Conservation (phyloP, 345 rosid species). For the Schrenkiella parvula region DNA sequence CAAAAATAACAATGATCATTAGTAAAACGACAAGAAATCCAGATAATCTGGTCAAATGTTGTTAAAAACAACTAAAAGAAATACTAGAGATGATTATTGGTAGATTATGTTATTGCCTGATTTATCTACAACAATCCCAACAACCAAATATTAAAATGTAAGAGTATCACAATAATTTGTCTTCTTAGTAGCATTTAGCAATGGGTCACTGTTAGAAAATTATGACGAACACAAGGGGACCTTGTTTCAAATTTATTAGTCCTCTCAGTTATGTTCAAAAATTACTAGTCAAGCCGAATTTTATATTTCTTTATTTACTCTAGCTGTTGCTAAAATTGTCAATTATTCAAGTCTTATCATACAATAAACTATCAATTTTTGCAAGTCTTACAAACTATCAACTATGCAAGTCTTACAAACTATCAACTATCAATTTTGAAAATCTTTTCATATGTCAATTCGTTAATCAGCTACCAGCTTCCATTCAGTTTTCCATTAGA, state of each 20-base stretch:
- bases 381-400: slow-evolving; percentile 15
- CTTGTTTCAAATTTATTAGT: background rate
- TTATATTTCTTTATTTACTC: too few species aligned
- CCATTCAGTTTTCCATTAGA: background rate
- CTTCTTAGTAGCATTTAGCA: background rate
- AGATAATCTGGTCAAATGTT: slow-evolving; percentile 27
- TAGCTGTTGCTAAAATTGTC: too few species aligned
- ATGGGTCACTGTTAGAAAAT: background rate
- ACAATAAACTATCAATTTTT: slow-evolving; percentile 1
- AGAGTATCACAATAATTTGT: background rate
- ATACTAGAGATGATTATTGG: background rate
- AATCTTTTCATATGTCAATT: slow-evolving; percentile 11
- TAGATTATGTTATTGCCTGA: background rate
- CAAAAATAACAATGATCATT: slow-evolving; percentile 6
- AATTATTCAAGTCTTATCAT: slow-evolving; percentile 13
- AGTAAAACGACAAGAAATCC: slow-evolving; percentile 10
- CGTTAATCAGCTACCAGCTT: background rate
- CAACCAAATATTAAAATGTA: slow-evolving; percentile 20
- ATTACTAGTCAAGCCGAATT: too few species aligned
- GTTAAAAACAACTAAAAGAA: slow-evolving; percentile 11
- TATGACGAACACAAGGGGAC: background rate
- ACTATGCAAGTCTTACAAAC: slow-evolving; percentile 8
- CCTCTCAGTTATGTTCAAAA: too few species aligned
- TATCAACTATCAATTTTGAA: background rate
- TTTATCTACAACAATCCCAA: slow-evolving; percentile 16